phyloP scores from a whole-genome alignment of 2,329 filamentous ascomycete species.

The Fusarium dimerum region DNA sequence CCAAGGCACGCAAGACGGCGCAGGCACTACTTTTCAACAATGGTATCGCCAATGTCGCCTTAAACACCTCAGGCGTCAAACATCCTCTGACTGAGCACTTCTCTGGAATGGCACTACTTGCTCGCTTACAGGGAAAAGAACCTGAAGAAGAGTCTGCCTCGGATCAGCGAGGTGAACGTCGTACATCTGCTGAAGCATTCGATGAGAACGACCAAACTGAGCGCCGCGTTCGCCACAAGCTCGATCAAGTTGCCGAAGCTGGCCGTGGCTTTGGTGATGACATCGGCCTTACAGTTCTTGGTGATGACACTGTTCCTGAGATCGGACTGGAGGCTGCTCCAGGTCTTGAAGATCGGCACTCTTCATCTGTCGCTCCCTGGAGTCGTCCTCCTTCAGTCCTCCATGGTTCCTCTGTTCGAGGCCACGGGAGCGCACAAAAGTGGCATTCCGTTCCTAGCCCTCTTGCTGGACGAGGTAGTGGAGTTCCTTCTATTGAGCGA shows the following conservation, averaged over 20 bases:
- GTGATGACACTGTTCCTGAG: constrained; percentile 56
- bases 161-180: constrained; percentile 36
- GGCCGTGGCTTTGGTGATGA: constrained; percentile 30
- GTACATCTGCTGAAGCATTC: constrained; percentile 47
- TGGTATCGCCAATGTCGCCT: constrained; percentile 35
- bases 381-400: constrained; percentile 47
- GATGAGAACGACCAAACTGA: constrained; percentile 36
- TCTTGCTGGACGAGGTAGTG: constrained; percentile 39
- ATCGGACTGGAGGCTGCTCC: constrained; percentile 68
- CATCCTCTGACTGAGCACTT: constrained; percentile 47
- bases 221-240: constrained; percentile 41
- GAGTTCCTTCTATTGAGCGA: constrained; percentile 44
- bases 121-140: constrained; percentile 28
- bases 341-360: constrained; percentile 67
- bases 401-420: constrained; percentile 49
- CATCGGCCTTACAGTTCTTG: constrained; percentile 32
- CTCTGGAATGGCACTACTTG: constrained; percentile 47
- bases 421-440: constrained; percentile 40
- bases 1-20: constrained; percentile 43
- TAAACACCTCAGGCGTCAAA: constrained; percentile 21
- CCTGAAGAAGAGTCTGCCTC: constrained; percentile 19
- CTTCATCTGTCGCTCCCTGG: constrained; percentile 55
- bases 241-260: constrained; percentile 31
- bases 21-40: constrained; percentile 32
- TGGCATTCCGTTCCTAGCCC: constrained; percentile 36